Evolutionary conservation across 2,329 filamentous ascomycete genomes (phyloP).

Genomic region (Colletotrichum higginsianum): DNA sequence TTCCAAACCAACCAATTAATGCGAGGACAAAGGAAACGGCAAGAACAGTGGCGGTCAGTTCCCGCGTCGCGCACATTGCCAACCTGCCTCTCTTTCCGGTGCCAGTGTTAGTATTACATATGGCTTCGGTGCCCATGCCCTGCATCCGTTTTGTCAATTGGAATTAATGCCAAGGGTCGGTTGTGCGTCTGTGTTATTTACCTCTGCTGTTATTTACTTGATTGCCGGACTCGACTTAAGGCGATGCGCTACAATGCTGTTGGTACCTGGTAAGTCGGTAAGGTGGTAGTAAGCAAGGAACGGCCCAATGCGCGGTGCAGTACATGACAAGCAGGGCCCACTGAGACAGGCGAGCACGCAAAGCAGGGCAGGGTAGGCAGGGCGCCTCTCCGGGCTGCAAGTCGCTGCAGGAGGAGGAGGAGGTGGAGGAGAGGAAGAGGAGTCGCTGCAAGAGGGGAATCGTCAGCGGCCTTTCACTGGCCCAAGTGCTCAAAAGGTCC

Average conservation of each 20-base stretch:
- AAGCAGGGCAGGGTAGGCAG: conserved; percentile 7
- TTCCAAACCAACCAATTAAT: neutral
- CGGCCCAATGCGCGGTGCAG: conserved; percentile 15
- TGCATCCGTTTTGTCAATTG: neutral
- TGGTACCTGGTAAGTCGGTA: neutral
- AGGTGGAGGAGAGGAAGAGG: neutral
- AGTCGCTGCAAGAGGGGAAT: neutral
- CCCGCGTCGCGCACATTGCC: neutral
- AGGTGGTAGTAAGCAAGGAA: conserved; percentile 10
- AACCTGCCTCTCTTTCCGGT: neutral
- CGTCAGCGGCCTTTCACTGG: conserved; percentile 26
- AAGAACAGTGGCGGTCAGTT: conserved; percentile 15
- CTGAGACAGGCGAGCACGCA: conserved; percentile 11
- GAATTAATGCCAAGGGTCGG: neutral
- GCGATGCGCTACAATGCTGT: neutral
- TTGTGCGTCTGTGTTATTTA: neutral
- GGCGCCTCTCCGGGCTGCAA: conserved; percentile 2
- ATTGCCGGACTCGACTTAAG: neutral
- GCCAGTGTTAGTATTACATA: too few relatives aligned
- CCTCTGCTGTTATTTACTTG: neutral
- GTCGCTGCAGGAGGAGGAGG: conserved; percentile 1
- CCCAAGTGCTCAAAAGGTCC: conserved; percentile 7
- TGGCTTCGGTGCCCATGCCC: neutral
- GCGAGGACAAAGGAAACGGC: conserved; percentile 16
- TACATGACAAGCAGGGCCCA: conserved; percentile 31